Conservation (phyloP, 306 rosid species). For the Parietaria judaica region DNA sequence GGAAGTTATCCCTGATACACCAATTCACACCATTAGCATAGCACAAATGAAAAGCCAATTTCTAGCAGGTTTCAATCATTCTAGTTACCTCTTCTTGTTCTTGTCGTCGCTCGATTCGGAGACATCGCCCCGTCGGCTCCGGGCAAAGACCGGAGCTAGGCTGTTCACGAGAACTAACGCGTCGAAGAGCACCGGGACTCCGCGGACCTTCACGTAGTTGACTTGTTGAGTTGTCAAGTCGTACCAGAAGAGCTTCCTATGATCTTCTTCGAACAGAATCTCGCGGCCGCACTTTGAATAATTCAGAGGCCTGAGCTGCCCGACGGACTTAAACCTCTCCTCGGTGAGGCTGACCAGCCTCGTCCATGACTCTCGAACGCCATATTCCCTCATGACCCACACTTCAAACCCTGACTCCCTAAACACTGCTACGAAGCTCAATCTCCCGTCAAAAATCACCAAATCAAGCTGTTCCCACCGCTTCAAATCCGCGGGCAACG, state of each 20-base stretch:
- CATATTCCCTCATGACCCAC: slow-evolving; percentile 61
- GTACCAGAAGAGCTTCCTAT: slow-evolving; percentile 45
- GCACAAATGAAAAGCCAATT: background rate
- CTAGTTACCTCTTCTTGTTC: slow-evolving; percentile 37
- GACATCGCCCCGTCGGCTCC: slow-evolving; percentile 1
- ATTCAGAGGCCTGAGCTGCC: slow-evolving; percentile 45
- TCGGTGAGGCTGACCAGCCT: slow-evolving; percentile 30
- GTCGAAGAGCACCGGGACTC: slow-evolving; percentile 36
- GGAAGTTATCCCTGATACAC: slow-evolving; percentile 49
- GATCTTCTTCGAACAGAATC: slow-evolving; percentile 40
- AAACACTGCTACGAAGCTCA: slow-evolving; percentile 40
- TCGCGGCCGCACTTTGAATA: slow-evolving; percentile 29
- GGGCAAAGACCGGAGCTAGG: slow-evolving; percentile 44
- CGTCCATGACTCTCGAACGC: slow-evolving; percentile 43
- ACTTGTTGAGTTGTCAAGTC: slow-evolving; percentile 21
- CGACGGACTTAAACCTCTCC: slow-evolving; percentile 11
- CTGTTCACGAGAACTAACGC: slow-evolving; percentile 35
- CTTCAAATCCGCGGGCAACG: slow-evolving; percentile 39
- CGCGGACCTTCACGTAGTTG: slow-evolving; percentile 18
- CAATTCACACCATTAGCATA: background rate
- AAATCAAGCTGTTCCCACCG: slow-evolving; percentile 35
- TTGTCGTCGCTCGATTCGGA: slow-evolving; percentile 11
- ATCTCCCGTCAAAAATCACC: slow-evolving; percentile 28
- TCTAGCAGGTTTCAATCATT: background rate
- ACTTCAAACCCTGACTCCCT: slow-evolving; percentile 27